Percentiles rank a stretch among this genome's conserved stretches.
Conservation (phyloP, 2,329 filamentous ascomycete species). For the Emergomyces orientalis region DNA sequence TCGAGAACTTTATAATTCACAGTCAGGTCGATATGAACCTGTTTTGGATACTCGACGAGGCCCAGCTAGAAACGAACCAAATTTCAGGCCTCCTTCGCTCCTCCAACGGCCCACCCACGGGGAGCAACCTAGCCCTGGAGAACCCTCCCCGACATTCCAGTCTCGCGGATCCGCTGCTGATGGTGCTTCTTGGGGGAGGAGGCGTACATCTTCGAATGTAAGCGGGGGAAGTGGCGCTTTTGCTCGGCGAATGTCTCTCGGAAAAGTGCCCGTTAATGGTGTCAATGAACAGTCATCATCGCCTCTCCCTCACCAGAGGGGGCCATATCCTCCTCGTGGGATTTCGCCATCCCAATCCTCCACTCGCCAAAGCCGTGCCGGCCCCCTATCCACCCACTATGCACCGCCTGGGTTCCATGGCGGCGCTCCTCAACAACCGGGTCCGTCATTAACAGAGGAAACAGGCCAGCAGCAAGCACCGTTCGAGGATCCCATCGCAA, state of each 20-base stretch:
- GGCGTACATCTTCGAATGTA: conserved; percentile 81
- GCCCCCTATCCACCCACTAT: conserved; percentile 24
- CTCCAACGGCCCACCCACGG: conserved; percentile 62
- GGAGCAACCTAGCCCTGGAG: conserved; percentile 57
- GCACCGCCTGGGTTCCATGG: conserved; percentile 17
- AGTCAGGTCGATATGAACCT: conserved; percentile 86
- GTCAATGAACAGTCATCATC: conserved; percentile 26
- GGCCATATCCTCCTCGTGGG: conserved; percentile 15
- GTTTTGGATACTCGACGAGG: conserved; percentile 65
- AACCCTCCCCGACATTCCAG: conserved; percentile 81
- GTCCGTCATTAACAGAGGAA: conserved; percentile 12
- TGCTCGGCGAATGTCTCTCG: conserved; percentile 53
- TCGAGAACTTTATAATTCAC: conserved; percentile 86
- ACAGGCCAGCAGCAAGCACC: conserved; percentile 16
- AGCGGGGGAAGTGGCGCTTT: conserved; percentile 73
- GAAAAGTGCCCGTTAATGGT: conserved; percentile 35
- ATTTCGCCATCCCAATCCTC: conserved; percentile 23
- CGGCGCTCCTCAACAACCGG: conserved; percentile 17
- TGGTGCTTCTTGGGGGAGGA: conserved; percentile 55
- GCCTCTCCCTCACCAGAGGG: conserved; percentile 20
- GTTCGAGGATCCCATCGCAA: conserved; percentile 38
- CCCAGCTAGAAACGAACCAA: conserved; percentile 56
- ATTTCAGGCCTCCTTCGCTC: conserved; percentile 63
- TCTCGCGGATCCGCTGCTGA: conserved; percentile 58
- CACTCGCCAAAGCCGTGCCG: conserved; percentile 23